phyloP scores from a whole-genome alignment of 108 stramenopile species.

The Skeletonema grethae region DNA sequence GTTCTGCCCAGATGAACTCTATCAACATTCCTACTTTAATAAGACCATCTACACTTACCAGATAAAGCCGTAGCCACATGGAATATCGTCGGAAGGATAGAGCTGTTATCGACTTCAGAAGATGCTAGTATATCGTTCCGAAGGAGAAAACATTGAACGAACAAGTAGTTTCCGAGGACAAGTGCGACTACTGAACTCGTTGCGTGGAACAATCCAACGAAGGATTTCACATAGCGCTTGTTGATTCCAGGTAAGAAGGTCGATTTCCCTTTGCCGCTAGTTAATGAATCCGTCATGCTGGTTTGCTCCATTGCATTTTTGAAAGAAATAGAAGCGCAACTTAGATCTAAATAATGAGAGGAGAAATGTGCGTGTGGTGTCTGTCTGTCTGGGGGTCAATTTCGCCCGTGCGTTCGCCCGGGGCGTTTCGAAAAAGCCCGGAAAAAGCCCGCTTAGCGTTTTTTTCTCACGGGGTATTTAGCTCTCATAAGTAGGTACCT shows the following conservation, averaged over 20 bases:
- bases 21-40: too few species aligned
- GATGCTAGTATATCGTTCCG: not conserved
- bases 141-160: not conserved
- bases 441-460: too few species aligned
- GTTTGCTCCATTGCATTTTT: too few species aligned
- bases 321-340: too few species aligned
- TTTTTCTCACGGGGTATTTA: too few species aligned
- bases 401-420: too few species aligned
- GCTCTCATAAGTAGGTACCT: too few species aligned
- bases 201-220: not conserved
- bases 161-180: not conserved
- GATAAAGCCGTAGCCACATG: not conserved
- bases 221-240: not conserved
- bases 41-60: not conserved
- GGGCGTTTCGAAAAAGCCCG: too few species aligned
- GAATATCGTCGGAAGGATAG: not conserved
- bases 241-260: not conserved
- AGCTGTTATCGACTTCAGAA: not conserved
- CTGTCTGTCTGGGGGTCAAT: too few species aligned
- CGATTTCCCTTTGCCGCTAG: not conserved
- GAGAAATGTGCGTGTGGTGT: too few species aligned
- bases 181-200: not conserved
- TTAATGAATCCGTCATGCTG: not conserved
- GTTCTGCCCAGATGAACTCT: too few species aligned
- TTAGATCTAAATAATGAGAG: too few species aligned